These are phyloP conservation scores for Ogataea polymorpha DNA, from an alignment of 805 yeast species.

Conservation along the genomic window DNA sequence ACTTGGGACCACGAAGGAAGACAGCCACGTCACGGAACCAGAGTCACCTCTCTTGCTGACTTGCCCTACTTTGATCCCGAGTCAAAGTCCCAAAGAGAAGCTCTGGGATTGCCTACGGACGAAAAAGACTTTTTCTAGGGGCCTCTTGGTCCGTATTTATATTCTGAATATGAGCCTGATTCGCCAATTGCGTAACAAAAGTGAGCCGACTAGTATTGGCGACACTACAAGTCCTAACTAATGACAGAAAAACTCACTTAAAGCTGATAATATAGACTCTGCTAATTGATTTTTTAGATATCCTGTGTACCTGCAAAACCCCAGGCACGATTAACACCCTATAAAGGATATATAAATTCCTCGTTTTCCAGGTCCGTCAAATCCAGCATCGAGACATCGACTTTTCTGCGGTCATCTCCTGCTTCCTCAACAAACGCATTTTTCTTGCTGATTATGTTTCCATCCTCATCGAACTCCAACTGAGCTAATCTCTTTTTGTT, in stretches of 20 bases:
- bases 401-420: neutral
- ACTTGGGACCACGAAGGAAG: conserved; percentile 41
- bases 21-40: conserved; percentile 48
- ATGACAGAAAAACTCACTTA: too few species aligned
- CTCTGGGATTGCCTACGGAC: conserved; percentile 36
- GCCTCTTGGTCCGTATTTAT: too few species aligned
- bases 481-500: neutral
- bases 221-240: too few species aligned
- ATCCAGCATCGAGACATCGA: neutral
- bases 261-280: too few species aligned
- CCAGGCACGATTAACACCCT: neutral
- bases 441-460: neutral
- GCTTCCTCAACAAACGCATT: neutral
- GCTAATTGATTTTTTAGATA: too few species aligned
- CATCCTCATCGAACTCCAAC: neutral
- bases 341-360: neutral
- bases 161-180: too few species aligned
- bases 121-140: conserved; percentile 5
- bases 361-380: neutral
- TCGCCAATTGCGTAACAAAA: too few species aligned
- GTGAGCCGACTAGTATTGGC: too few species aligned
- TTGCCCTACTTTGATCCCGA: conserved; percentile 47
- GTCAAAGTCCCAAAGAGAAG: conserved; percentile 51
- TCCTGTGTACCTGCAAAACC: too few species aligned
- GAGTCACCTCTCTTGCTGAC: conserved; percentile 54